Percentiles rank a stretch among this genome's conserved stretches.
Evolutionary conservation across 1,284 basidiomycete genomes (phyloP).

Genomic region (Cryptococcus sp.): DNA sequence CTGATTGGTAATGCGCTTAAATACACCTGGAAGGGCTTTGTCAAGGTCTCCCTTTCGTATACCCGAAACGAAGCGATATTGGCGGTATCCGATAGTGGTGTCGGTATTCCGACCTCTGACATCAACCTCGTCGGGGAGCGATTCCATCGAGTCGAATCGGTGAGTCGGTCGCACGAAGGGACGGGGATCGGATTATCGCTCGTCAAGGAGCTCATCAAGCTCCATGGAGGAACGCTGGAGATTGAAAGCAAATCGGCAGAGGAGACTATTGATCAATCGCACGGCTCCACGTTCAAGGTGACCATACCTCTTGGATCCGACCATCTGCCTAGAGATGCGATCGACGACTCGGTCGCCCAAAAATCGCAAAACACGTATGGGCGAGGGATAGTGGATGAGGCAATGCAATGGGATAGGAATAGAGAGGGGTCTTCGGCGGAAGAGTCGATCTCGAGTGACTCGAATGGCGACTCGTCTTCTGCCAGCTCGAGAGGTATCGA

Average conservation of each 20-base stretch:
- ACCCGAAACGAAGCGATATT: constrained; percentile 22
- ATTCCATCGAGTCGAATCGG: constrained; percentile 43
- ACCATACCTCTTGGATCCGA: constrained; percentile 35
- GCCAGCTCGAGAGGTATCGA: constrained; percentile 31
- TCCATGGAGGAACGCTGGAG: constrained; percentile 46
- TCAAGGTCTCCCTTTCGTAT: constrained; percentile 30
- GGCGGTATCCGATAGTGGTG: constrained; percentile 45
- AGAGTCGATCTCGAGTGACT: constrained; percentile 16
- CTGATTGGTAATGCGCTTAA: constrained; percentile 46
- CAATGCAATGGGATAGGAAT: constrained; percentile 38
- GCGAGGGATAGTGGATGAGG: constrained; percentile 38
- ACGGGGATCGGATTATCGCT: constrained; percentile 45
- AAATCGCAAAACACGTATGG: constrained; percentile 21
- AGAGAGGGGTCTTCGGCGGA: constrained; percentile 12
- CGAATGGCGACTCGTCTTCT: constrained; percentile 9
- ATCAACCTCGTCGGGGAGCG: constrained; percentile 40
- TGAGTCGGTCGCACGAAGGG: constrained; percentile 42
- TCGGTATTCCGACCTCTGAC: constrained; percentile 46
- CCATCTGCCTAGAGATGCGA: constrained; percentile 34
- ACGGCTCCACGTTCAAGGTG: constrained; percentile 42
- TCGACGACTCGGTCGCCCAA: constrained; percentile 6
- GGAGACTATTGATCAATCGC: constrained; percentile 34
- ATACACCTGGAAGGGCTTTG: constrained; percentile 36
- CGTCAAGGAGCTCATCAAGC: constrained; percentile 44
- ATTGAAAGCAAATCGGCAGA: constrained; percentile 39